Conservation (phyloP, 176 grass and related monocot genomes). For the Aegilops tauschii region DNA sequence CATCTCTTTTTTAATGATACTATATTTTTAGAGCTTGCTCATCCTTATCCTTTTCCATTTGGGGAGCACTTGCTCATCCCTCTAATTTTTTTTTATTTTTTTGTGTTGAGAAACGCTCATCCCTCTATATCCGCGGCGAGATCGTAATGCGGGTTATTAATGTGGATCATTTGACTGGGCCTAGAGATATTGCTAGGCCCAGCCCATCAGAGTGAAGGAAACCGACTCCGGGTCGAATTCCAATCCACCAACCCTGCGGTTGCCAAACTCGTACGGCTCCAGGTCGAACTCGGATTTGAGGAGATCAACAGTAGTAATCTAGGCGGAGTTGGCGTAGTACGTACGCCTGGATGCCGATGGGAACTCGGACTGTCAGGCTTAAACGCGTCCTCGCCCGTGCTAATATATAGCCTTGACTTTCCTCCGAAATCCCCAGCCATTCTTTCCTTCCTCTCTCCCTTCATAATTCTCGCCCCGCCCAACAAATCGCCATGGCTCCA, state of each 20-base stretch:
- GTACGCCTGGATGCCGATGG: slow-evolving; percentile 1
- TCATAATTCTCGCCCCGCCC: not conserved
- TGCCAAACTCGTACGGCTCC: not conserved
- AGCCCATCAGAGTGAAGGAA: not conserved
- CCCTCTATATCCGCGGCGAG: too few species aligned
- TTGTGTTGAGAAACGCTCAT: too few species aligned
- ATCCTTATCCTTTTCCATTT: not conserved
- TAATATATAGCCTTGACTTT: not conserved
- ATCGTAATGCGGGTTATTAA: too few species aligned
- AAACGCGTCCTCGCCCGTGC: not conserved
- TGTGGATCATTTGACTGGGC: too few species aligned
- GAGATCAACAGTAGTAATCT: not conserved
- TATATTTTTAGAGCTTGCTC: not conserved
- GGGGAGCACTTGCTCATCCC: not conserved
- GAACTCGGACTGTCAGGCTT: slow-evolving; percentile 2
- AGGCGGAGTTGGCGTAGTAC: not conserved
- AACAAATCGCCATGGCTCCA: slow-evolving; percentile 27
- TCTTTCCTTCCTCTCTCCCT: not conserved
- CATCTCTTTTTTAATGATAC: not conserved
- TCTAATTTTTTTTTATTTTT: not conserved
- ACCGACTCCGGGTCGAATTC: not conserved
- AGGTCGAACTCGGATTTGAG: not conserved
- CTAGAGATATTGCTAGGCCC: not conserved
- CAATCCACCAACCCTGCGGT: not conserved
- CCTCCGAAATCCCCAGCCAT: not conserved